Percentiles rank a stretch among this genome's conserved stretches.
Conservation (phyloP, 345 rosid species). For the Citrus cavaleriei region DNA sequence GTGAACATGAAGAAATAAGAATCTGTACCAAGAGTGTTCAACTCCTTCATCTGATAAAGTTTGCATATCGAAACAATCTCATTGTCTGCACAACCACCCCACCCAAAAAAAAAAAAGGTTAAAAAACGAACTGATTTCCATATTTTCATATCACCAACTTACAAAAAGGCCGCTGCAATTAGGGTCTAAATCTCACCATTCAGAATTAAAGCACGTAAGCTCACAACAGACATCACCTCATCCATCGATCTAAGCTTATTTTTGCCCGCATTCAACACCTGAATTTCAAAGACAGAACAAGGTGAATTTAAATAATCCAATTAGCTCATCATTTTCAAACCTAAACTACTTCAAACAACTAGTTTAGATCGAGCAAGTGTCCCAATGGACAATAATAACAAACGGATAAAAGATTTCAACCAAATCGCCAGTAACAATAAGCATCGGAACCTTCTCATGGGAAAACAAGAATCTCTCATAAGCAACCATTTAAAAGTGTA, state of each 20-base stretch:
- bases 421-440: background rate
- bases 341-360: too few species aligned
- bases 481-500: background rate
- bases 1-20: background rate
- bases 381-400: background rate
- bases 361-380: too few species aligned
- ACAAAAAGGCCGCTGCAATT: background rate
- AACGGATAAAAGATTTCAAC: background rate
- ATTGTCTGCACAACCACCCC: slow-evolving; percentile 48
- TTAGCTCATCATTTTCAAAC: too few species aligned
- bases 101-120: background rate
- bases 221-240: slow-evolving; percentile 57
- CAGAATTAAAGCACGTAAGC: slow-evolving; percentile 77
- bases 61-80: slow-evolving; percentile 61
- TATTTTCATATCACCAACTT: background rate
- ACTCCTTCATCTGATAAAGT: slow-evolving; percentile 64
- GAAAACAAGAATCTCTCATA: background rate
- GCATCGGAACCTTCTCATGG: background rate
- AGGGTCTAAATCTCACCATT: slow-evolving; percentile 48
- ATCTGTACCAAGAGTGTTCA: slow-evolving; percentile 73
- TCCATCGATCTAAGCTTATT: slow-evolving; percentile 79
- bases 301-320: too few species aligned
- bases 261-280: slow-evolving; percentile 95
- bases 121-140: background rate
- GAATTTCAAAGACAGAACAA: background rate